Evolutionary conservation across 768 basidiomycete species (phyloP), one percentile per base, ranked within the genome.

Genomic region (Russula virescens): DNA sequence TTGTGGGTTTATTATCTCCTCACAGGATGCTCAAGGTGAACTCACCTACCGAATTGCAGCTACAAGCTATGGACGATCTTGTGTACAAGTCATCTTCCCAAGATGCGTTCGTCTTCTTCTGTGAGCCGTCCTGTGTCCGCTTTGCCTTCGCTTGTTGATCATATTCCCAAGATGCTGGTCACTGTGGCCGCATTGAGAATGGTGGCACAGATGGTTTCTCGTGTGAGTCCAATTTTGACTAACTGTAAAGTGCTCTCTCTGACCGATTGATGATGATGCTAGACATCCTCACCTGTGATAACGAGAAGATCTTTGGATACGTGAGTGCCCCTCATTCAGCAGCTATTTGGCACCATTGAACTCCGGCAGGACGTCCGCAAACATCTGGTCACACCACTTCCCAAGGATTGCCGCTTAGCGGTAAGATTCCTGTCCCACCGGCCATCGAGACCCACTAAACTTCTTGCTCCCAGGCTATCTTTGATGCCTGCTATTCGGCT

Each of bases 401-500:
- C 68, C 0, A 10, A 26, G n/a, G 69, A 53, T n/a, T 45, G 55
- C 14, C 63, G 61, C 46, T 51, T 69, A 14, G 68, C 65, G 1
- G 68, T 68, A 34, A 43, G 60, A 10, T 16, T 19, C 23, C 31
- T 23, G n/a, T 19, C 10, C 28, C 8, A 9, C 13, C 25, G 9
- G 45, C 5, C 18, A 5, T 21, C 3, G 43, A 46, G 13, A 31
- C 31, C n/a, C 19, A 14, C 21, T 47, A 23, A 13, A 47, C 46
- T 16, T 8, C 46, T 16, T 8, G 13, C 3, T 5, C 21, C n/a
- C 23, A 69, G 68, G 69, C 68, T 6, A 64, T 68, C 48, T 48
- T 69, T 2, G 69, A 69, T 25, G 48, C 68, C 0, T 69, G 69
- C 34, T 59, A 68, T 54, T 68, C 66, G 0, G 68, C 64, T 4